Evolutionary conservation across 2,329 filamentous ascomycete species (phyloP).

Genomic region (Dothistroma pini): DNA sequence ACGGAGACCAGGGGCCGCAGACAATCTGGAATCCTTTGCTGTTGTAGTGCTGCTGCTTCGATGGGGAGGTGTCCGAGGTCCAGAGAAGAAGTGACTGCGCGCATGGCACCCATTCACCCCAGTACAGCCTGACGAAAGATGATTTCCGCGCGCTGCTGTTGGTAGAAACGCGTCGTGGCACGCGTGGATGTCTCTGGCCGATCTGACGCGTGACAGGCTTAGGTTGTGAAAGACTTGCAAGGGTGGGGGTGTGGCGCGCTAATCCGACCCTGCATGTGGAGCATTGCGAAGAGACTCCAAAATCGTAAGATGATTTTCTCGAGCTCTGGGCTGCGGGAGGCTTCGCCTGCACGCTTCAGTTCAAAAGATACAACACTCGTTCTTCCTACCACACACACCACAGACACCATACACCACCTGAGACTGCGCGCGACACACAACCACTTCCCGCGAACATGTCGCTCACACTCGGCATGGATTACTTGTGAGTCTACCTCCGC

Average conservation of each 20-base stretch:
- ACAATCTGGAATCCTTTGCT: neutral
- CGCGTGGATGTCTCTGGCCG: too few species aligned
- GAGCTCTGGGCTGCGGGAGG: neutral
- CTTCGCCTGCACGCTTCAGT: neutral
- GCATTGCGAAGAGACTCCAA: neutral
- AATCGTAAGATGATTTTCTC: neutral
- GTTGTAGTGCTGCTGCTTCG: neutral
- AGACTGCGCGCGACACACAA: neutral
- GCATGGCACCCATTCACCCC: neutral
- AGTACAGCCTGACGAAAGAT: neutral
- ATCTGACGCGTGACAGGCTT: too few species aligned
- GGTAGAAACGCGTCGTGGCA: neutral
- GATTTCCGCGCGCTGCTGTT: neutral
- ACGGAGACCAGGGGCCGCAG: neutral
- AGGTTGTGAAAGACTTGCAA: neutral
- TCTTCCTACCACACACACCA: neutral
- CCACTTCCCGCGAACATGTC: constrained; percentile 14
- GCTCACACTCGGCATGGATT: constrained; percentile 28
- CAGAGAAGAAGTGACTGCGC: neutral
- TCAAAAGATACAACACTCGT: neutral
- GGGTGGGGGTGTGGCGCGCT: neutral
- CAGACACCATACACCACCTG: neutral
- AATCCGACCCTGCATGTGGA: neutral
- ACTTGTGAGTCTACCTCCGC: constrained; percentile 19
- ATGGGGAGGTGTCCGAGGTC: neutral